These are phyloP conservation scores for Cerrena zonata DNA, from an alignment of 1,284 basidiomycete genomes.

Conservation along the genomic window DNA sequence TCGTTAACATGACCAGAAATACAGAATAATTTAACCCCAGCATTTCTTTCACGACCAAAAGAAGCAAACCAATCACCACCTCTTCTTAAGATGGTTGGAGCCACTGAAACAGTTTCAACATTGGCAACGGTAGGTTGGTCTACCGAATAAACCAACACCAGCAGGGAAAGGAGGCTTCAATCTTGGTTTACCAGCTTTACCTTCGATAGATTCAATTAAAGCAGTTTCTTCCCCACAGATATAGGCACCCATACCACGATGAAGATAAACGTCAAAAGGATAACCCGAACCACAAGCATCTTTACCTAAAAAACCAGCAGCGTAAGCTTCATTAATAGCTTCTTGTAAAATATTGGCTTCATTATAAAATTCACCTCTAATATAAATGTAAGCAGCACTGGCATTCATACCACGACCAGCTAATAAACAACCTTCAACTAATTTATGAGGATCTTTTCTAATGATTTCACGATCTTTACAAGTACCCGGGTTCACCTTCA, in stretches of 20 bases:
- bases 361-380: constrained; percentile 96
- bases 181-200: constrained; percentile 96
- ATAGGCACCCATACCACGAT: constrained; percentile 95
- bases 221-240: constrained; percentile 99
- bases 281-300: constrained; percentile 91
- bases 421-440: constrained; percentile 94
- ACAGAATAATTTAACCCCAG: constrained; percentile 94
- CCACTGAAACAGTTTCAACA: constrained; percentile 96
- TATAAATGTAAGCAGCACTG: constrained; percentile 96
- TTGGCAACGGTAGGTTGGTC: constrained; percentile 95
- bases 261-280: constrained; percentile 92
- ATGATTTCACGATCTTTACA: constrained; percentile 99
- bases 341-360: constrained; percentile 91
- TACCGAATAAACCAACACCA: constrained; percentile 94
- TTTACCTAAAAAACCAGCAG: constrained; percentile 83
- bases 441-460: constrained; percentile 96
- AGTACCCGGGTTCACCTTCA: constrained; percentile 97
- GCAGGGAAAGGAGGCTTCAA: constrained; percentile 99
- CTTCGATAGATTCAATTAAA: constrained; percentile 91
- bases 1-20: constrained; percentile 97
- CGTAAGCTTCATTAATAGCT: constrained; percentile 94
- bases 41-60: constrained; percentile 90
- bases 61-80: constrained; percentile 89
- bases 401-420: constrained; percentile 99
- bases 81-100: constrained; percentile 91